These are phyloP conservation scores for Erodium maritimum DNA, from an alignment of 345 rosid genomes.

Conservation along the genomic window DNA sequence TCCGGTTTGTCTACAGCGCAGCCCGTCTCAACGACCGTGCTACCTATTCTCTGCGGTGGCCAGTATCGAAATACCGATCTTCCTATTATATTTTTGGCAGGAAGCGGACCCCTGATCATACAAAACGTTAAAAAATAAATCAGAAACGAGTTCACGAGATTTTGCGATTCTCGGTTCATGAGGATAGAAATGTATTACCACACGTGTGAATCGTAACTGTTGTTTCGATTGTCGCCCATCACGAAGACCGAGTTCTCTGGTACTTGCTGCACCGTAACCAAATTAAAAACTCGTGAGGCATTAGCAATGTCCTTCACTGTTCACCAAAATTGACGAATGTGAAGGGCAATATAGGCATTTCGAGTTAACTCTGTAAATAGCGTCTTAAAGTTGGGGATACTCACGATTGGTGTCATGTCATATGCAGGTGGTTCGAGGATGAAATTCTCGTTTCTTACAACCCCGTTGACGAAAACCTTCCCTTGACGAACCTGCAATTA, in stretches of 20 bases:
- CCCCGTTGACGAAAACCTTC: constrained; percentile 71
- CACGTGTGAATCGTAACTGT: constrained; percentile 88
- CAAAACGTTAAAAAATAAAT: constrained; percentile 3
- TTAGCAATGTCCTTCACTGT: too few relatives aligned
- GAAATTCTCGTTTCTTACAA: constrained; percentile 50
- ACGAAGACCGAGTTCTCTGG: constrained; percentile 80
- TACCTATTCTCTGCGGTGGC: constrained; percentile 79
- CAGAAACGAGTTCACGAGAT: not conserved
- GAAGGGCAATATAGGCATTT: not conserved
- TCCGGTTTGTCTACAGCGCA: constrained; percentile 55
- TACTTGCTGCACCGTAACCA: constrained; percentile 36
- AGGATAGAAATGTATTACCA: constrained; percentile 39
- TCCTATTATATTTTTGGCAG: constrained; percentile 84
- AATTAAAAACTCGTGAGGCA: not conserved
- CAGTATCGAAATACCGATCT: constrained; percentile 82
- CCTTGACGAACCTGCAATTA: constrained; percentile 51
- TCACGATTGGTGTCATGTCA: constrained; percentile 69
- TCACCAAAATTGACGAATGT: too few relatives aligned
- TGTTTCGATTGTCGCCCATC: constrained; percentile 98
- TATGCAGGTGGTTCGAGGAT: constrained; percentile 69
- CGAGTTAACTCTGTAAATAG: not conserved
- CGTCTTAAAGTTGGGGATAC: too few relatives aligned
- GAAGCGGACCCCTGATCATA: constrained; percentile 67
- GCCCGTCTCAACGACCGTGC: constrained; percentile 51
- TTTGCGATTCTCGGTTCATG: not conserved